These are phyloP conservation scores for Sordariomycetes sp. DNA, from an alignment of 2,329 filamentous ascomycete genomes.

Conservation along the genomic window DNA sequence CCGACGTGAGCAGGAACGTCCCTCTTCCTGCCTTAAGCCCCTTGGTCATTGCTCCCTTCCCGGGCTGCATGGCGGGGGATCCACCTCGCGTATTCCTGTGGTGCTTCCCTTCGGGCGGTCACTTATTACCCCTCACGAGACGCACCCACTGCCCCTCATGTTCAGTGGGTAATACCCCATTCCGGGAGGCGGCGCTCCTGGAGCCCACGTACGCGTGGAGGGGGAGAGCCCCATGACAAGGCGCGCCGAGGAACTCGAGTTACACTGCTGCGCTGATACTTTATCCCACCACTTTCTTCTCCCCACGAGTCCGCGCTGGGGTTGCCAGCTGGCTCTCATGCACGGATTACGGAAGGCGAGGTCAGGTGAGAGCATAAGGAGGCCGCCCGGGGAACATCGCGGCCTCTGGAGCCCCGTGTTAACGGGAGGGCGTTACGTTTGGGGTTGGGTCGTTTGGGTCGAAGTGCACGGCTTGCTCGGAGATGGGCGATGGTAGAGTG, in stretches of 20 bases:
- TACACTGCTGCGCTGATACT: not conserved
- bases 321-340: not conserved
- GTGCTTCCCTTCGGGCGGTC: not conserved
- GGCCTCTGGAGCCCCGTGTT: not conserved
- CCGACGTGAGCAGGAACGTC: not conserved
- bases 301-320: not conserved
- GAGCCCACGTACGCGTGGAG: not conserved
- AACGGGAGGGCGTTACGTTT: not conserved
- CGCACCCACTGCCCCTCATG: not conserved
- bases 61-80: not conserved
- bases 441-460: not conserved
- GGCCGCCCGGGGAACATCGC: too few species aligned
- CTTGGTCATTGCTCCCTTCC: not conserved
- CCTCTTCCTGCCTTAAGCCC: not conserved
- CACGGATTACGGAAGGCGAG: not conserved
- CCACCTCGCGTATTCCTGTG: not conserved
- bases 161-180: not conserved
- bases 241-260: not conserved
- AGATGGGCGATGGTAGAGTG: not conserved
- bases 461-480: not conserved
- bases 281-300: not conserved
- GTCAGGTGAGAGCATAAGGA: not conserved
- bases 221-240: not conserved
- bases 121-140: not conserved
- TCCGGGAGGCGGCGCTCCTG: not conserved